A percentile compares a stretch with the other conserved stretches of the same genome.
Evolutionary conservation across 78 protist genomes (phyloP).

Genomic region (Polysphondylium violaceum): DNA sequence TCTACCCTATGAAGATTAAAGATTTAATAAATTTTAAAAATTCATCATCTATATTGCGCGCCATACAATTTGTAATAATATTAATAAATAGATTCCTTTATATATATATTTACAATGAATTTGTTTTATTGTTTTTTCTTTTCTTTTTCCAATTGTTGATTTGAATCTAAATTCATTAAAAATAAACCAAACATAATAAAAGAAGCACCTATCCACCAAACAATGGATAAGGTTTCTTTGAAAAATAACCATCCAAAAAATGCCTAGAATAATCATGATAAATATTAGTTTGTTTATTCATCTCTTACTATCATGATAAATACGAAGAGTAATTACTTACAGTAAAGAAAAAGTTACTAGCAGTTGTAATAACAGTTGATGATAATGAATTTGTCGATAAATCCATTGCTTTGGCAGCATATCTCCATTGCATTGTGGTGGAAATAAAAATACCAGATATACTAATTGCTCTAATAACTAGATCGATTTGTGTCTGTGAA

Average conservation of each 20-base stretch:
- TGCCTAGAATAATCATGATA: conserved; percentile 16
- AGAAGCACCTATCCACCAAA: conserved; percentile 67
- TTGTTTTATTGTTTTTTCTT: background rate
- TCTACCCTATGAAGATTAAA: no score
- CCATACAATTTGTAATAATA: no score
- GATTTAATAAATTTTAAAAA: no score
- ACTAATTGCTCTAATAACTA: conserved; percentile 36
- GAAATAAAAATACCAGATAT: conserved; percentile 46
- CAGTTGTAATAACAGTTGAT: conserved; percentile 67
- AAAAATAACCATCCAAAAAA: conserved; percentile 79
- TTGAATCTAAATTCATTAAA: conserved; percentile 57
- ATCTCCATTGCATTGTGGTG: conserved; percentile 77
- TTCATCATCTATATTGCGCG: no score
- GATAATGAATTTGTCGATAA: conserved; percentile 33
- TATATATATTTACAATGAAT: no score
- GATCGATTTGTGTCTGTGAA: conserved; percentile 19
- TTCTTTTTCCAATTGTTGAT: background rate
- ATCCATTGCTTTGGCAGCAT: conserved; percentile 76
- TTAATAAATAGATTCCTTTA: no score
- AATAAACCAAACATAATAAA: conserved; percentile 60
- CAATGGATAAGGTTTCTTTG: conserved; percentile 10
- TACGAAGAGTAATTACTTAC: conserved; percentile 28
- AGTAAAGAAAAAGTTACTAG: conserved; percentile 67
- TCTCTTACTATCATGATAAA: background rate
- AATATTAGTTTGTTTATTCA: background rate